These are phyloP conservation scores for Coleophoma cylindrospora DNA, from an alignment of 2,329 filamentous ascomycete genomes.

Conservation along the genomic window DNA sequence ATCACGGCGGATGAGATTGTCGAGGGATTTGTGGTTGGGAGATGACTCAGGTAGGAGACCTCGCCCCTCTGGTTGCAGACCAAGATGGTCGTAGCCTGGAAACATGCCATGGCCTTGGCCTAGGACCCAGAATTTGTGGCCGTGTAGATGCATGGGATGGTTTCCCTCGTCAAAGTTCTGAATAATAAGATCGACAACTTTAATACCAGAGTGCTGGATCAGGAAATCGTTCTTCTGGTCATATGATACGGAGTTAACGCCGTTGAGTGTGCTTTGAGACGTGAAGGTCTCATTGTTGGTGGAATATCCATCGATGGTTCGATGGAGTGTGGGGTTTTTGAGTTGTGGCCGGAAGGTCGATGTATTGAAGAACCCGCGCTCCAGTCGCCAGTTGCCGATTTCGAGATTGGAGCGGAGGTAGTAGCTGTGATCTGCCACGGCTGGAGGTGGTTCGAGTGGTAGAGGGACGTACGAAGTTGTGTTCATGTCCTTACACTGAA, in stretches of 20 bases:
- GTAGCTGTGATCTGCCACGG: slow-evolving; percentile 44
- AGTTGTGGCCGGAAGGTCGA: slow-evolving; percentile 47
- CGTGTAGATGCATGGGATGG: slow-evolving; percentile 74
- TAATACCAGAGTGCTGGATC: slow-evolving; percentile 50
- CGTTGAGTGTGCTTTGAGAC: slow-evolving; percentile 37
- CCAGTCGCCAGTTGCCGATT: slow-evolving; percentile 52
- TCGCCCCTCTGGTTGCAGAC: slow-evolving; percentile 28
- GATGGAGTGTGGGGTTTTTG: slow-evolving; percentile 42
- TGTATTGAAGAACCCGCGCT: slow-evolving; percentile 53
- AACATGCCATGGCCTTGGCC: slow-evolving; percentile 24
- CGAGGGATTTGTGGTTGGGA: slow-evolving; percentile 14
- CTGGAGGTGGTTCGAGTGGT: slow-evolving; percentile 35
- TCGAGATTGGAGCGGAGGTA: slow-evolving; percentile 53
- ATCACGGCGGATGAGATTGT: slow-evolving; percentile 43
- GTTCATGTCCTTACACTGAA: slow-evolving; percentile 27
- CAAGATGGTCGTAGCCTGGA: slow-evolving; percentile 34
- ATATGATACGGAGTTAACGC: slow-evolving; percentile 45
- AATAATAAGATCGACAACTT: slow-evolving; percentile 70
- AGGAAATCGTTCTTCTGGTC: slow-evolving; percentile 46
- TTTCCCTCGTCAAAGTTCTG: slow-evolving; percentile 69
- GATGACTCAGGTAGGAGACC: slow-evolving; percentile 9
- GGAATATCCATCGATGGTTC: slow-evolving; percentile 39
- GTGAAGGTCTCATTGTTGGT: slow-evolving; percentile 39
- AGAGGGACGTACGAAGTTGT: slow-evolving; percentile 39
- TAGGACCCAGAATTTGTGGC: slow-evolving; percentile 64